Conservation (phyloP, 805 yeast species). For the Yarrowia sp. region DNA sequence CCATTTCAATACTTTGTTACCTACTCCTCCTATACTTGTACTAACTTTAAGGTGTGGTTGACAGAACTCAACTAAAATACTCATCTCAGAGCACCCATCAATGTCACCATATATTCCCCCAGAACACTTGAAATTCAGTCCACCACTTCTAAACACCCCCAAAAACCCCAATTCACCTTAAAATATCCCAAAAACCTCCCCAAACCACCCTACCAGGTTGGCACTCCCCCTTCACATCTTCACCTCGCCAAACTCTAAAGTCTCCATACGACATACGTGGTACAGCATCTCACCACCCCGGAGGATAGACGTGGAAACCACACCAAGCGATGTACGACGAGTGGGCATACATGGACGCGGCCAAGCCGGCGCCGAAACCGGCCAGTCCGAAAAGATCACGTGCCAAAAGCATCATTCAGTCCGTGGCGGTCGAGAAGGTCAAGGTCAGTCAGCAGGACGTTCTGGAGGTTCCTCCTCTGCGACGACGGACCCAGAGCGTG, state of each 20-base stretch:
- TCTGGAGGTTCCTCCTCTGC: constrained; percentile 6
- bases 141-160: too few species aligned
- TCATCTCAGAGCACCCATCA: too few species aligned
- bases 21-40: too few species aligned
- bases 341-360: constrained; percentile 37
- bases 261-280: constrained; percentile 1
- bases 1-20: too few species aligned
- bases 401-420: constrained; percentile 24
- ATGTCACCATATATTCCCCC: too few species aligned
- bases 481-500: constrained; percentile 2
- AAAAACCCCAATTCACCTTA: too few species aligned
- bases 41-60: too few species aligned
- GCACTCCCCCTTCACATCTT: not conserved
- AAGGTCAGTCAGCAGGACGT: not conserved
- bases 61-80: too few species aligned
- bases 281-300: not conserved
- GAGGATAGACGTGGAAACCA: not conserved
- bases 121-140: too few species aligned
- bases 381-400: constrained; percentile 7
- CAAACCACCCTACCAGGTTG: not conserved
- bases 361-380: constrained; percentile 18
- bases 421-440: constrained; percentile 23
- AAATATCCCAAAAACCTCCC: not conserved
- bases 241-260: not conserved
- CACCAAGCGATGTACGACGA: constrained; percentile 36